These are phyloP conservation scores for Fusarium staphyleae DNA, from an alignment of 2,329 filamentous ascomycete genomes.

Conservation along the genomic window DNA sequence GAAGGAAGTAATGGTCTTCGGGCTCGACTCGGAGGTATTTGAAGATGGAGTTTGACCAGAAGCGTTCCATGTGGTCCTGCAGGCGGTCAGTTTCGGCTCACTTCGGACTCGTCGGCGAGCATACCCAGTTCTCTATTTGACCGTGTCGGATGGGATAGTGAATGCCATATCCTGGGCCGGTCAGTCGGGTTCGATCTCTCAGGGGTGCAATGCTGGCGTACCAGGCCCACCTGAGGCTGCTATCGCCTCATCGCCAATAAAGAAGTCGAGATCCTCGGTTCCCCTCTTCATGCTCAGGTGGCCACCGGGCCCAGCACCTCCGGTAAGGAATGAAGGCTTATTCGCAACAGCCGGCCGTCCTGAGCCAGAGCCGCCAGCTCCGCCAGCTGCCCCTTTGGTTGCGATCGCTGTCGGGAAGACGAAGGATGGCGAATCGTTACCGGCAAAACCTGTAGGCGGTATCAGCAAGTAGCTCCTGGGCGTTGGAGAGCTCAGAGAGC, in stretches of 20 bases:
- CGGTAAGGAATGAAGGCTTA: conserved; percentile 94
- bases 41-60: conserved; percentile 99
- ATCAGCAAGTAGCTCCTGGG: conserved; percentile 36
- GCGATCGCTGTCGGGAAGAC: conserved; percentile 99
- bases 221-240: conserved; percentile 83
- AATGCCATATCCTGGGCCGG: conserved; percentile 78
- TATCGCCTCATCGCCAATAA: conserved; percentile 96
- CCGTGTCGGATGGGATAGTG: conserved; percentile 98
- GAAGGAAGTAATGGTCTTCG: conserved; percentile 97
- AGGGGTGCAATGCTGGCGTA: conserved; percentile 48
- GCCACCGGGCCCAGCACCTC: conserved; percentile 81
- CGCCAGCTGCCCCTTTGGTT: conserved; percentile 80
- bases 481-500: conserved; percentile 14
- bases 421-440: conserved; percentile 98
- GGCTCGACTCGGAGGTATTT: conserved; percentile 98
- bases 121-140: conserved; percentile 98
- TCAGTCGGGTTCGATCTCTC: conserved; percentile 31
- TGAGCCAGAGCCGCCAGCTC: conserved; percentile 78
- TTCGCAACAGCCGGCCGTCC: conserved; percentile 90
- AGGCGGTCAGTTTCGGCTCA: conserved; percentile 39
- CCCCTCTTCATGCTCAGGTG: conserved; percentile 91
- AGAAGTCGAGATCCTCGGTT: conserved; percentile 97
- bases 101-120: conserved; percentile 37
- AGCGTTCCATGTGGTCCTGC: conserved; percentile 98
- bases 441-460: conserved; percentile 79